Base-by-base conservation (phyloP, 2,329 filamentous ascomycete genomes). In the Coniochaeta pulveracea region DNA sequence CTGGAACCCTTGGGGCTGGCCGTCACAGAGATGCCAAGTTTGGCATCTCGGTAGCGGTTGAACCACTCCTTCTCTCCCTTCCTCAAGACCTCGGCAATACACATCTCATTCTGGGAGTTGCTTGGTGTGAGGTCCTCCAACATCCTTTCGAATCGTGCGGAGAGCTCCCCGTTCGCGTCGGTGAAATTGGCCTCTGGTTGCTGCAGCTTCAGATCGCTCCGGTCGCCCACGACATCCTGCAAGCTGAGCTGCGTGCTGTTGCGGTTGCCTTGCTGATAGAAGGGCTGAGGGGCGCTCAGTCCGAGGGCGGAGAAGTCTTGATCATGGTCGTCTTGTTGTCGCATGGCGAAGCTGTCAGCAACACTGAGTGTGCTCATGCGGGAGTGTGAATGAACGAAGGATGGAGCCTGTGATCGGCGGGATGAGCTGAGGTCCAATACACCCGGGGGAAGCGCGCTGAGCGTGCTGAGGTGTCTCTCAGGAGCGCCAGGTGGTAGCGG, bases 31-130 rank as follows among this genome's bases (percentile, higher is more conserved):
- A 62, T 62, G 22, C 69, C 70, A 37, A 78, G 64, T 48, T 70
- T 72, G 26, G 69, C 72, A 39, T 72, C 60, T 34, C 72, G 61
- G 47, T 75, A 69, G 19, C 63, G 57, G 34, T 63, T 58, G 45
- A 76, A 80, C 76, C 76, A 81, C 41, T 74, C 64, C 58, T 78
- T 79, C 51, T 81, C 75, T 15, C 71, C 75, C 47, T 72, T 73
- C 39, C 69, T 64, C 10, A 81, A 56, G 48, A 72, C 80, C 22
- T 74, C 64, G 43, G 80, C 76, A 36, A 80, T 77, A 46, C 76
- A 80, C 7, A 79, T 56, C 19, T 68, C 58, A 2, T 56, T 63
- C 38, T 72, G 64, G 0, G 73, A 78, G 38, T 69, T 76, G 39
- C 63, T 60, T 5, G 67, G 71, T 27, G 46, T 52, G 10, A 80